Evolutionary conservation across 495 filamentous ascomycete genomes (phyloP).

Genomic region (Cercophora newfieldiana): DNA sequence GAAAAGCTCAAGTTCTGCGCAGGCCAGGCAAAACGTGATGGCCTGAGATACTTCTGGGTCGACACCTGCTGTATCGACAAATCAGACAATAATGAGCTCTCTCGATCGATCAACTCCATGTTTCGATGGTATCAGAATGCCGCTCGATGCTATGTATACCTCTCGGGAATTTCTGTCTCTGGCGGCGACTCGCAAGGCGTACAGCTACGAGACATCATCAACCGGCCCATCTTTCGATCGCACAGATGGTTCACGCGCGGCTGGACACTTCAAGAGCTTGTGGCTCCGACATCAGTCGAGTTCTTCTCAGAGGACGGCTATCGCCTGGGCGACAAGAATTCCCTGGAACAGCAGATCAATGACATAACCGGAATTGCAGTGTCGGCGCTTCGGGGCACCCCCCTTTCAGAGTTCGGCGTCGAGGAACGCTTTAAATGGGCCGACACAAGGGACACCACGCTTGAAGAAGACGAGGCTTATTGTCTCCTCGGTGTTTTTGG

Average conservation of each 20-base stretch:
- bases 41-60: background rate
- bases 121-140: conserved; percentile 1
- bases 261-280: conserved; percentile 4
- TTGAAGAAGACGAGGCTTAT: background rate
- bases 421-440: background rate
- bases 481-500: background rate
- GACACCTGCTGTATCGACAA: conserved; percentile 8
- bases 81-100: background rate
- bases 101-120: background rate
- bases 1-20: background rate
- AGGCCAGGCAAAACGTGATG: background rate
- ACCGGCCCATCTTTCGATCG: background rate
- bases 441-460: background rate
- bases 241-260: conserved; percentile 4
- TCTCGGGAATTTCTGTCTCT: background rate
- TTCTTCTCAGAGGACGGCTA: conserved; percentile 2
- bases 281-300: background rate
- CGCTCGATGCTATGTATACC: background rate
- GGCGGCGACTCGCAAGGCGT: background rate
- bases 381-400: background rate
- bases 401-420: background rate
- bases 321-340: background rate
- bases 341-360: background rate
- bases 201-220: background rate
- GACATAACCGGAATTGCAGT: background rate